Evolutionary conservation across 305 asterid genomes (phyloP), one percentile per base, ranked within the genome.

Genomic region (Fraxinus albicans): DNA sequence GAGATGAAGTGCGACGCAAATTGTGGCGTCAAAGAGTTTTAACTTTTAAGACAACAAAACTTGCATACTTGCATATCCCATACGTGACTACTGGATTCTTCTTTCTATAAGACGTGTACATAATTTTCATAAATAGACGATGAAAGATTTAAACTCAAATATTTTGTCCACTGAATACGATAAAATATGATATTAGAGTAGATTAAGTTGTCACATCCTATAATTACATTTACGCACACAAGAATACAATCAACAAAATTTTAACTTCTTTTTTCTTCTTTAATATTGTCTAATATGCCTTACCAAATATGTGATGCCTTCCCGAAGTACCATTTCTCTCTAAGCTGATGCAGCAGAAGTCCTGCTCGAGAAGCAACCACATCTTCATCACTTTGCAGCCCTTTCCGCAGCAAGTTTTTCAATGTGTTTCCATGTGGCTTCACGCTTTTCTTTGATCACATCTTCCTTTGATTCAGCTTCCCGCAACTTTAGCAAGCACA

Each of bases 381-480:
- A 21, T 79, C 80, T 55, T 81, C 76, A 75, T 36, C 40, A 40
- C 69, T 81, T 70, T 9, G 80, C 73, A 31, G 33, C 84, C 17
- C 55, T 75, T 34, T 44, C 40, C 2, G 76, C 77, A 29, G 80
- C 84, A 36, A 75, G 38, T 29, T 83, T 81, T 83, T 83, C 85
- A 40, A 83, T n/a, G 23, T 53, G 79, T 47, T 77, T 78, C 85
- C 85, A 83, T 15, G 63, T 83, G 77, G 82, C 29, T 50, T 83
- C 85, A 29, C 85, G 82, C 36, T 55, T 83, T 36, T 53, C 78
- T 60, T 83, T 78, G 17, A 47, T 35, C 31, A 50, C 50, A 9
- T 47, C 82, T 83, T 70, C 82, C 75, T 83, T 83, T 27, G 79
- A 70, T 34, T 83, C 85, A 6, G 65, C 82, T 9, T 83, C 85